Percentiles rank a stretch among this genome's conserved stretches.
phyloP scores from a whole-genome alignment of 2,329 filamentous ascomycete species.

The Oidium heveae region DNA sequence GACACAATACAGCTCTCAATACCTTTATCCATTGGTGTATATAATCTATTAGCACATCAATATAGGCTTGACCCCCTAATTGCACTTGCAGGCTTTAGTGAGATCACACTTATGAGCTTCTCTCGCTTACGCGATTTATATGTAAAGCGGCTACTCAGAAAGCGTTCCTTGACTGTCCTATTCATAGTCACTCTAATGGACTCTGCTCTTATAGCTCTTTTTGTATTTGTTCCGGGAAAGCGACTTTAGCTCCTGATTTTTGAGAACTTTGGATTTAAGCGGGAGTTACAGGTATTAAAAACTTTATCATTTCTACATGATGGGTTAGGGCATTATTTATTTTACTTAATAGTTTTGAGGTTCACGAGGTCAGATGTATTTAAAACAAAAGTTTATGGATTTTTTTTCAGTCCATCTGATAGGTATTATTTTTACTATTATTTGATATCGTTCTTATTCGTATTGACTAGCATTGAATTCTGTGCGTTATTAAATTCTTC shows the following conservation, averaged over 20 bases:
- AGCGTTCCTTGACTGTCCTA: constrained; percentile 61
- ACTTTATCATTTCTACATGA: too few relatives aligned
- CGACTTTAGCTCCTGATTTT: constrained; percentile 26
- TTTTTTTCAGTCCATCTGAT: too few relatives aligned
- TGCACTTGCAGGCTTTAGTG: constrained; percentile 70
- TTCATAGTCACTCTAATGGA: constrained; percentile 51
- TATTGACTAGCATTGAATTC: background rate
- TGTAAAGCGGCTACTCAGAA: constrained; percentile 61
- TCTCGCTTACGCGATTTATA: constrained; percentile 73
- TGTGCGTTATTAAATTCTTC: constrained; percentile 4
- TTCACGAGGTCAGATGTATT: too few relatives aligned
- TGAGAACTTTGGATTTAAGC: background rate
- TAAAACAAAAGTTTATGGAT: too few relatives aligned
- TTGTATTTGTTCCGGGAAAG: constrained; percentile 86
- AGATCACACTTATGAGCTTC: constrained; percentile 91
- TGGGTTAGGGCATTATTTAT: too few relatives aligned
- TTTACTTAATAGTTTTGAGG: too few relatives aligned
- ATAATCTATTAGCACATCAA: constrained; percentile 74
- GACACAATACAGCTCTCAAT: constrained; percentile 36
- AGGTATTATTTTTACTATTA: too few relatives aligned
- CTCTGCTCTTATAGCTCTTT: constrained; percentile 62
- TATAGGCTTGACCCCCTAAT: constrained; percentile 86
- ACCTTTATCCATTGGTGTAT: constrained; percentile 77
- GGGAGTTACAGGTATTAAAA: too few relatives aligned
- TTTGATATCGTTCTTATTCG: background rate